Base-by-base conservation (phyloP, 1,139 yeast genomes). In the Komagataea norvegica region DNA sequence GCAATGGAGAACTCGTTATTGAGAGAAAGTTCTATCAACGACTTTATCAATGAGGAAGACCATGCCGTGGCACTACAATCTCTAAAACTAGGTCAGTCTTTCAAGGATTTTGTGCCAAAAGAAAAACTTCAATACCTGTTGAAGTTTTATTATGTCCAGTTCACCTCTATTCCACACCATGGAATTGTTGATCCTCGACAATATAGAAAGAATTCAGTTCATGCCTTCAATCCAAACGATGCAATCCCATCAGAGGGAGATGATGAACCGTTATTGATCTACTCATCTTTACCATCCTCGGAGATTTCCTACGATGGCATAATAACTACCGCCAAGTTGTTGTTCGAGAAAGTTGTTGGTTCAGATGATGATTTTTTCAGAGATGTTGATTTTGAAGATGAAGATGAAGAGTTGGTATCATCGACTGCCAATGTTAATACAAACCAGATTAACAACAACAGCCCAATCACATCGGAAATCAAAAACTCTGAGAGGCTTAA, bases 331-430 rank as follows among this genome's bases (percentile, higher is more conserved):
- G 88, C 89, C n/a, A 80, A 79, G 54, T 65, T 74, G 18, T 59
- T 89, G 30, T 91, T 85, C 58, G 79, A 77, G 42, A 69, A 73
- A 44, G 77, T 89, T 45, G 93, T 93, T 5, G 97, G 97, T 4
- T 75, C 94, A 5, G 94, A 85, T 56, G 97, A 89, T 51, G 97
- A 89, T 60, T 89, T 89, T 62, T 89, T 89, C 55, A 37, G 41
- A 26, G 96, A 87, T 60, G 87, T 89, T 25, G 97, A 89, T 61
- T 89, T 89, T 56, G 97, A 89, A 61, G 97, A 89, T 57, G 96
- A 88, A 16, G 95, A 85, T 38, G 91, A 81, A 31, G 70, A 68
- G 15, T 86, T 62, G 85, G 8, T 15, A n/a, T 19, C 34, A 17
- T 33, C 41, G 5, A 18, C 14, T 7, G 26, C 25, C 5, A 28